These are phyloP conservation scores for Tulasnella sp. DNA, from an alignment of 768 basidiomycete genomes.

Conservation along the genomic window DNA sequence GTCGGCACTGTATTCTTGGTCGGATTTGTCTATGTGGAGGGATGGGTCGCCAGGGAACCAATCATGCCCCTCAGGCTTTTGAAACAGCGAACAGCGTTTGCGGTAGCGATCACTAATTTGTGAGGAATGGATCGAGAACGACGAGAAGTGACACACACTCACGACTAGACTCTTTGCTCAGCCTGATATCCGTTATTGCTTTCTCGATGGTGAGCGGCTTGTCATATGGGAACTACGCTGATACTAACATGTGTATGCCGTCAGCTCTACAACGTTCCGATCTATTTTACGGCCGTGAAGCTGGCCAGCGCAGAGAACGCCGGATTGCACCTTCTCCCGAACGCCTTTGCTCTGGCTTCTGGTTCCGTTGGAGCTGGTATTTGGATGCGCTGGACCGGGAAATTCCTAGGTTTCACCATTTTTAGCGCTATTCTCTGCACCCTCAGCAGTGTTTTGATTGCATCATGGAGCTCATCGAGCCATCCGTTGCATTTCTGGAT, in stretches of 20 bases:
- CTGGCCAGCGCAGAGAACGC: conserved; percentile 62
- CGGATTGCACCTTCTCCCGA: conserved; percentile 83
- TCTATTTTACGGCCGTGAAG: conserved; percentile 83
- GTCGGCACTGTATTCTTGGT: conserved; percentile 51
- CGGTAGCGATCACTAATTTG: conserved; percentile 76
- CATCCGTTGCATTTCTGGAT: conserved; percentile 64
- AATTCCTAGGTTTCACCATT: conserved; percentile 72
- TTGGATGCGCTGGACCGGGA: conserved; percentile 85
- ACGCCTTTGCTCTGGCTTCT: conserved; percentile 77
- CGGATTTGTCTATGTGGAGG: conserved; percentile 75
- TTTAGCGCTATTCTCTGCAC: conserved; percentile 58
- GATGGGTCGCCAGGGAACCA: conserved; percentile 71
- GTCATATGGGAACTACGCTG: not conserved
- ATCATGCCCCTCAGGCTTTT: conserved; percentile 85
- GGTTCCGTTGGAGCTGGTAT: conserved; percentile 89
- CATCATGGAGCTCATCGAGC: conserved; percentile 62
- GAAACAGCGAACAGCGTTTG: conserved; percentile 71
- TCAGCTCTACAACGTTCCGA: conserved; percentile 78
- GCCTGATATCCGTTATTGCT: conserved; percentile 64
- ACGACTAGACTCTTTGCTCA: not conserved
- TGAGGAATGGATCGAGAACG: conserved; percentile 23
- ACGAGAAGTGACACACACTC: not conserved
- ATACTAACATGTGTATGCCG: conserved; percentile 32
- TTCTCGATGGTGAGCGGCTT: conserved; percentile 87
- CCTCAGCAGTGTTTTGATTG: conserved; percentile 56